Evolutionary conservation across 2,329 filamentous ascomycete genomes (phyloP).

Genomic region (Trichophyton simii): DNA sequence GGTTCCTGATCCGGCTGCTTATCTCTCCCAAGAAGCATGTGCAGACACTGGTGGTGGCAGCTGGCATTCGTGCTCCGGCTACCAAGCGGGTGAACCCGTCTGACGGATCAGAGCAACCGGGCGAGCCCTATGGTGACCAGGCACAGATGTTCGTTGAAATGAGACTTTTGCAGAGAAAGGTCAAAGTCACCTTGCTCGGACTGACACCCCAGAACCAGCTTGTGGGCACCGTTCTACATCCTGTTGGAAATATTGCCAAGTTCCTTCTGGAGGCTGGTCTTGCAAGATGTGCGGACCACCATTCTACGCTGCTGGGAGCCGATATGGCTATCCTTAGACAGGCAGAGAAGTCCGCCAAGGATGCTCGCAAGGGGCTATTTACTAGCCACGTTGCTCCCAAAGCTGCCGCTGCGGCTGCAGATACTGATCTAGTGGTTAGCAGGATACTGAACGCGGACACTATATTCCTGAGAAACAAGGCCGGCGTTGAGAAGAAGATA

Average conservation of each 20-base stretch:
- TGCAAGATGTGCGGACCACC: conserved; percentile 86
- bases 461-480: conserved; percentile 72
- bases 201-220: conserved; percentile 82
- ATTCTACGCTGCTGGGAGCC: conserved; percentile 78
- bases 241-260: conserved; percentile 81
- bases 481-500: conserved; percentile 75
- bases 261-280: conserved; percentile 82
- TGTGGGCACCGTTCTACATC: conserved; percentile 78
- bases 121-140: conserved; percentile 81
- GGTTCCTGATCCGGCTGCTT: conserved; percentile 70
- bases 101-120: conserved; percentile 67
- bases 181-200: conserved; percentile 72
- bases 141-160: conserved; percentile 78
- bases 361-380: conserved; percentile 64
- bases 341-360: conserved; percentile 76
- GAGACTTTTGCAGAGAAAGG: conserved; percentile 71
- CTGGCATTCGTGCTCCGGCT: conserved; percentile 78
- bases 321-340: conserved; percentile 78
- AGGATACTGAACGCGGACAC: conserved; percentile 84
- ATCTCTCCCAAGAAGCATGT: conserved; percentile 72
- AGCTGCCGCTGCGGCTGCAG: conserved; percentile 43
- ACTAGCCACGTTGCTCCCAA: conserved; percentile 63
- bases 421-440: conserved; percentile 69
- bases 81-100: conserved; percentile 71
- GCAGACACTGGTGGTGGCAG: conserved; percentile 77